Base-by-base conservation (phyloP, 2,329 filamentous ascomycete species). In the Verticillium alfalfae region DNA sequence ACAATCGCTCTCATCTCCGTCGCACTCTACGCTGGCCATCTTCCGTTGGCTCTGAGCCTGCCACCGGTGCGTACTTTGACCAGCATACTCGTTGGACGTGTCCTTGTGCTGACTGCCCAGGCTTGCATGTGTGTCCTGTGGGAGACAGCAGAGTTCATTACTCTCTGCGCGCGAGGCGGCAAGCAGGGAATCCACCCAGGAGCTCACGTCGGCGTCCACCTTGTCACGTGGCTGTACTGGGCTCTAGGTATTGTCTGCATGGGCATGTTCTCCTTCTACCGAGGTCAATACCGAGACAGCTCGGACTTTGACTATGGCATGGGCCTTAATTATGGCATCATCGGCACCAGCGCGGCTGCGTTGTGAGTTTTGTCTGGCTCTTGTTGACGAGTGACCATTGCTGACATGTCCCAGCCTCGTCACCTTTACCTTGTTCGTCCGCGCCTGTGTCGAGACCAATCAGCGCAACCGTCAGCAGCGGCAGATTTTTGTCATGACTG, bases 171-270 rank as follows among this genome's bases (percentile, higher is more conserved):
- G 16, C 75, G 75, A 41, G 71, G 69, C 7, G 70, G 67, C 57
- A 67, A 71, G 31, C 65, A 65, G 3, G 75, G 76, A 41, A 76
- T 81, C 22, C 76, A 78, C 59, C 78, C 79, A 0, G 79, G 77
- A 34, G 75, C 74, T 8, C 78, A 81, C 56, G 75, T 81, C 38
- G 76, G 68, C 59, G 49, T 78, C 15, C 76, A 75, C 37, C 75
- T 81, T 2, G 58, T 80, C 63, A 69, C 81, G 60, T 80, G 76
- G 73, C 64, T 81, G 7, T 61, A 68, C 26, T 68, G 71, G n/a
- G 56, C 68, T 41, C 34, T 70, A 13, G 62, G 71, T 2, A 69
- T 70, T 38, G 68, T 65, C 56, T 54, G 72, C 31, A 63, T 71
- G 55, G 59, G 63, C 26, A 62, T 67, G 18, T 61, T 67, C 10